These are phyloP conservation scores for Apophysomyces trapeziformis DNA, from an alignment of 371 early-diverging fungal species.

Conservation along the genomic window DNA sequence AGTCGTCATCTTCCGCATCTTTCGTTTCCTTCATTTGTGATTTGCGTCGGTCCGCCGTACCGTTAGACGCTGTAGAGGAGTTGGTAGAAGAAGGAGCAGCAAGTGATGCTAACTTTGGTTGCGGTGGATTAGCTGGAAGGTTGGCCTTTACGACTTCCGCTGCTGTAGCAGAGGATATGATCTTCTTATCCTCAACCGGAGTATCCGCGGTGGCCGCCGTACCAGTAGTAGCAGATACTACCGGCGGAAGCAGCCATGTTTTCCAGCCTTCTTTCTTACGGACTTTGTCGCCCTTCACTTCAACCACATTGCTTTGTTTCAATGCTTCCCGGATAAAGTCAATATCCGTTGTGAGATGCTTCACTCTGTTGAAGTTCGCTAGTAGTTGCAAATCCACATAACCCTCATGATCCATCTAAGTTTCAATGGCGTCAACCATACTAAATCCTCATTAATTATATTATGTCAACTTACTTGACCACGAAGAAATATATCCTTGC, in stretches of 20 bases:
- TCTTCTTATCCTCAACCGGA: slow-evolving; percentile 14
- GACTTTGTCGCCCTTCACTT: slow-evolving; percentile 61
- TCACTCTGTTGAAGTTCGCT: slow-evolving; percentile 84
- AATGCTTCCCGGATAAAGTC: slow-evolving; percentile 59
- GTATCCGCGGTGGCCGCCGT: slow-evolving; percentile 5
- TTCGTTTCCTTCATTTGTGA: slow-evolving; percentile 33
- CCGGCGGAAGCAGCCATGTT: slow-evolving; percentile 65
- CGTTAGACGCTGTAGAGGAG: slow-evolving; percentile 23
- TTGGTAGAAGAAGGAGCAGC: slow-evolving; percentile 34
- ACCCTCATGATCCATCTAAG: slow-evolving; percentile 79
- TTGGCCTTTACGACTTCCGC: slow-evolving; percentile 33
- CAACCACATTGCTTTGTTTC: slow-evolving; percentile 49
- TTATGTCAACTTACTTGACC: slow-evolving; percentile 39
- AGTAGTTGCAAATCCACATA: slow-evolving; percentile 72
- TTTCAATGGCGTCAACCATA: not conserved
- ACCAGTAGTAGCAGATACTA: slow-evolving; percentile 18
- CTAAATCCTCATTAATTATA: not conserved
- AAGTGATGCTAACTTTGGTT: slow-evolving; percentile 39
- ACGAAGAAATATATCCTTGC: slow-evolving; percentile 89
- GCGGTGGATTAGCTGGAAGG: slow-evolving; percentile 22
- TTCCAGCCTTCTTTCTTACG: slow-evolving; percentile 75
- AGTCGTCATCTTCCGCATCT: slow-evolving; percentile 66
- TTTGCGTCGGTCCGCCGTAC: slow-evolving; percentile 13
- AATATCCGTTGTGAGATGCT: slow-evolving; percentile 62
- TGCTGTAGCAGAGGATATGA: slow-evolving; percentile 12